A percentile compares a stretch with the other conserved stretches of the same genome.
Conservation (phyloP, 1,284 basidiomycete genomes). For the Apiotrichum brassicae region DNA sequence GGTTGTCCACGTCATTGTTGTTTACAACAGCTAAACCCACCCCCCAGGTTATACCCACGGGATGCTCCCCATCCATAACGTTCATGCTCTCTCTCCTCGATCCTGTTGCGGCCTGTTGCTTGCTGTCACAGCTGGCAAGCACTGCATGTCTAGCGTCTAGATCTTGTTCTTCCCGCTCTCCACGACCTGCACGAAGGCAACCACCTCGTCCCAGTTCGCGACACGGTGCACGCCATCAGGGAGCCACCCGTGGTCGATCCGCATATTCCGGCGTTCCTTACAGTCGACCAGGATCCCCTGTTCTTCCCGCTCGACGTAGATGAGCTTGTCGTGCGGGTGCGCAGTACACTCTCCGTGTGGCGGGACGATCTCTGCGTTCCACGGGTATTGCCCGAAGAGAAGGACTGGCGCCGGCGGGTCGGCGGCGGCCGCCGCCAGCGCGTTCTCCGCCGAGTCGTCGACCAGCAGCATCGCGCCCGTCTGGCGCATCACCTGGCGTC, state of each 20-base stretch:
- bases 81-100: too few species aligned
- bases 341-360: constrained; percentile 36
- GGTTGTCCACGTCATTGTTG: too few species aligned
- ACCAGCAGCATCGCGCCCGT: constrained; percentile 61
- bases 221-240: constrained; percentile 40
- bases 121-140: too few species aligned
- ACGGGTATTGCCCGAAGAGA: constrained; percentile 68
- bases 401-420: constrained; percentile 54
- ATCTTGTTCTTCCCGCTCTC: background rate
- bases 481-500: constrained; percentile 56
- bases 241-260: constrained; percentile 36
- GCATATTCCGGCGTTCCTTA: constrained; percentile 23
- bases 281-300: constrained; percentile 45
- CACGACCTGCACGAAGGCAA: constrained; percentile 20
- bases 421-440: constrained; percentile 53
- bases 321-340: constrained; percentile 51
- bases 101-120: too few species aligned
- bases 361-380: constrained; percentile 57
- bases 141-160: background rate
- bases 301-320: constrained; percentile 53
- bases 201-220: constrained; percentile 39
- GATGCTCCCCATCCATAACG: too few species aligned
- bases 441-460: constrained; percentile 74
- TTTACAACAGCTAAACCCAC: too few species aligned
- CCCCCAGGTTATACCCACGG: too few species aligned